Evolutionary conservation across 331 rosid species (phyloP).

Genomic region (Spiraea crenata): DNA sequence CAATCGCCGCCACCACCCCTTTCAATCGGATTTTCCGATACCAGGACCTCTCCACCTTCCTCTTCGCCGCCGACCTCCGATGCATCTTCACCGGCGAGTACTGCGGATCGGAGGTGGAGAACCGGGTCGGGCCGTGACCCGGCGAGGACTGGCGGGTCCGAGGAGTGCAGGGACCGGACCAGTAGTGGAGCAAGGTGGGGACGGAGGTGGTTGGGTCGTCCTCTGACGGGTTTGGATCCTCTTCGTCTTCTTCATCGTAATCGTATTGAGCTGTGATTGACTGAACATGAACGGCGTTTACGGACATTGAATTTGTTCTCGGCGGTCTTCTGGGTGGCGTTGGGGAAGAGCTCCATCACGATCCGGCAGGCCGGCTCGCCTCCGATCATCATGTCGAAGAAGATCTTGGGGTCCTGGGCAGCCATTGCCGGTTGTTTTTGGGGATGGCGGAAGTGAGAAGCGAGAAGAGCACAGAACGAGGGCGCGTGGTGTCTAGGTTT

Average conservation of each 20-base stretch:
- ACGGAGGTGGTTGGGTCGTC: slow-evolving; percentile 31
- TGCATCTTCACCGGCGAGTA: slow-evolving; percentile 22
- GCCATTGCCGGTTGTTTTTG: no score
- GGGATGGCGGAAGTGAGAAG: no score
- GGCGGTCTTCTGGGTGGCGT: no score
- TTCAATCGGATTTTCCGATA: slow-evolving; percentile 54
- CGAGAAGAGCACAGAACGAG: no score
- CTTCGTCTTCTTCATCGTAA: background rate
- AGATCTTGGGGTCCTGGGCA: no score
- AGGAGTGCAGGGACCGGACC: slow-evolving; percentile 43
- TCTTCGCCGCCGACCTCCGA: slow-evolving; percentile 34
- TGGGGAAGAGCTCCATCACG: no score
- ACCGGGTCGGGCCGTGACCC: slow-evolving; percentile 49
- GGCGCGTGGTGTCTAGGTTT: no score
- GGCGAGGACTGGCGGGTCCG: slow-evolving; percentile 59
- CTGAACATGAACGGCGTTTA: background rate
- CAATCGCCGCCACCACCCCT: slow-evolving; percentile 46
- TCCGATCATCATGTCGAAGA: no score
- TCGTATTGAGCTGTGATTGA: no score
- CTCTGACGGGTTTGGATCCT: no score
- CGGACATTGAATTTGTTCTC: slow-evolving; percentile 2
- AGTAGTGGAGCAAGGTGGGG: slow-evolving; percentile 34
- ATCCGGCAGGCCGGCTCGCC: no score
- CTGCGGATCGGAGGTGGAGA: slow-evolving; percentile 37
- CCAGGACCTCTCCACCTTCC: slow-evolving; percentile 49